phyloP scores from a whole-genome alignment of 768 basidiomycete genomes.

The Tricholoma sp. region DNA sequence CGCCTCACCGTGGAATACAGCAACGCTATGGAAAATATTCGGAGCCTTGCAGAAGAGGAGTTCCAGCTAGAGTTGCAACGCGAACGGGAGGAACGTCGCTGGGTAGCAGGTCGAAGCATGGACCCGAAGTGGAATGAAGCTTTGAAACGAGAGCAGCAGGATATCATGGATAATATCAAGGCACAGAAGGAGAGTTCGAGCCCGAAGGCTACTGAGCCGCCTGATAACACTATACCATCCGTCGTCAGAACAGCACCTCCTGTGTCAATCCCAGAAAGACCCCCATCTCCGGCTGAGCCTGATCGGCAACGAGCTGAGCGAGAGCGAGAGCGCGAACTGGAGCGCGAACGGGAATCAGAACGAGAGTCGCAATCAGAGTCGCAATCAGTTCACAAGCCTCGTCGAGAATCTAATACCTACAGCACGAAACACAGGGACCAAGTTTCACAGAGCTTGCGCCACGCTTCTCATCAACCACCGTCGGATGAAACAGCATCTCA shows the following conservation, averaged over 20 bases:
- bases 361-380: constrained; percentile 10
- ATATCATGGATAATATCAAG: constrained; percentile 43
- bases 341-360: constrained; percentile 3
- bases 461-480: background rate
- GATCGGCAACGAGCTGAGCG: constrained; percentile 3
- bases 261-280: background rate
- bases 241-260: background rate
- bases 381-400: constrained; percentile 7
- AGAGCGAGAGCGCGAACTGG: constrained; percentile 6
- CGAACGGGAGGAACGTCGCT: constrained; percentile 46
- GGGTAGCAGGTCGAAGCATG: constrained; percentile 36
- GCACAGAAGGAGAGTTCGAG: constrained; percentile 9
- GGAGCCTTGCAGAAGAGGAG: constrained; percentile 39
- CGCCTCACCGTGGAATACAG: constrained; percentile 35
- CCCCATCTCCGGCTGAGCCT: background rate
- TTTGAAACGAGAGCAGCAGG: constrained; percentile 31
- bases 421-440: constrained; percentile 15
- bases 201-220: constrained; percentile 4
- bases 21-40: constrained; percentile 38
- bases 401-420: constrained; percentile 19
- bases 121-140: constrained; percentile 23
- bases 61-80: constrained; percentile 39
- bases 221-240: background rate
- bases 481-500: constrained; percentile 1
- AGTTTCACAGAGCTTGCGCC: constrained; percentile 8